Evolutionary conservation across 306 rosid genomes (phyloP).

Genomic region (Sicyos edulis): DNA sequence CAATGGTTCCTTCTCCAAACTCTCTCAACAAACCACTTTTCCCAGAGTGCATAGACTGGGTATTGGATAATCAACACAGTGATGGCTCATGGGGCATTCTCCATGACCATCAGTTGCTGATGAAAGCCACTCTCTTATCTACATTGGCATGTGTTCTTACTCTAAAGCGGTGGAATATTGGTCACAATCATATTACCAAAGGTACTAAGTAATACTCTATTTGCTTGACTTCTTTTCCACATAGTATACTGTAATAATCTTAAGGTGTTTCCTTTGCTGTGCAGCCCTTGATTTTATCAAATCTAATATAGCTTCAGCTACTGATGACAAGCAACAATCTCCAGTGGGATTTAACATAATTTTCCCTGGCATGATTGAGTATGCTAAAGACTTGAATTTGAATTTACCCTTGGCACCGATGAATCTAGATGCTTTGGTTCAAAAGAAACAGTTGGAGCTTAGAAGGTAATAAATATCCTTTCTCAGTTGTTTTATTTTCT

Average conservation of each 20-base stretch:
- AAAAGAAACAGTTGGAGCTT: slow-evolving; percentile 49
- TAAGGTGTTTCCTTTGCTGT: slow-evolving; percentile 19
- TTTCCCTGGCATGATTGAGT: slow-evolving; percentile 57
- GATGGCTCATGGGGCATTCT: slow-evolving; percentile 84
- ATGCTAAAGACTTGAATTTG: slow-evolving; percentile 47
- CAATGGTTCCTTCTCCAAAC: slow-evolving; percentile 65
- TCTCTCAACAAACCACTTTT: slow-evolving; percentile 48
- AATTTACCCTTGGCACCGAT: slow-evolving; percentile 37
- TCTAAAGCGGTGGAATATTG: slow-evolving; percentile 59
- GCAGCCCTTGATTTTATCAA: slow-evolving; percentile 69
- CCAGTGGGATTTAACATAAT: slow-evolving; percentile 70
- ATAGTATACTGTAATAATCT: slow-evolving; percentile 11
- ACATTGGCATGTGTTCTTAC: slow-evolving; percentile 67
- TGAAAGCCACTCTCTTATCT: slow-evolving; percentile 63
- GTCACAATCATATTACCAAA: slow-evolving; percentile 48
- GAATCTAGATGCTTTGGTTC: slow-evolving; percentile 43
- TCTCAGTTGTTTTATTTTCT: not conserved
- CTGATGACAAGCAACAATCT: slow-evolving; percentile 50
- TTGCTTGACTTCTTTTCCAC: not conserved
- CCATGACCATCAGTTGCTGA: slow-evolving; percentile 36
- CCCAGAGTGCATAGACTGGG: slow-evolving; percentile 71
- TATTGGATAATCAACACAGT: slow-evolving; percentile 55
- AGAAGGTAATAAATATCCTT: slow-evolving; percentile 32
- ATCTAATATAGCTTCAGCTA: slow-evolving; percentile 52
- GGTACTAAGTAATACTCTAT: slow-evolving; percentile 33